Evolutionary conservation across 192 early-diverging fungal species (phyloP).

Genomic region (Gigaspora rosea): DNA sequence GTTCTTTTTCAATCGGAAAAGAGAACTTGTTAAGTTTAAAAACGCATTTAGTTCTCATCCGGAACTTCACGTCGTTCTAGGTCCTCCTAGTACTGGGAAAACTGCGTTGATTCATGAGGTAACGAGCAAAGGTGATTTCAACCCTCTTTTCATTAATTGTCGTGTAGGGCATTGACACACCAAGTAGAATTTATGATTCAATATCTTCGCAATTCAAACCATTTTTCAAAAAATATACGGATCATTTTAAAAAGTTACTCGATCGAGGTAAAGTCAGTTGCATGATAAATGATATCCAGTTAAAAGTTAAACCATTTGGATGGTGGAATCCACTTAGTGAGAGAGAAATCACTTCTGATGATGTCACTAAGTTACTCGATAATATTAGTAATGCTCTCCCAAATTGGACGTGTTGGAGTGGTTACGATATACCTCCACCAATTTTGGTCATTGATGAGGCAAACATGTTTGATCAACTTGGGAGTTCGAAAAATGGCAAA

Average conservation of each 20-base stretch:
- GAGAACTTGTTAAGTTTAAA: conserved; percentile 9
- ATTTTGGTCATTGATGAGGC: conserved; percentile 19
- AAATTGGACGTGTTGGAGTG: neutral
- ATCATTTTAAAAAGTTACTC: neutral
- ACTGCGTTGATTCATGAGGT: neutral
- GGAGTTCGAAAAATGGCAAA: neutral
- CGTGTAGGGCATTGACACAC: neutral
- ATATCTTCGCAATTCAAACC: neutral
- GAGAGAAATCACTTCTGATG: neutral
- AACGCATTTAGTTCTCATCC: neutral
- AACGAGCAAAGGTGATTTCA: neutral
- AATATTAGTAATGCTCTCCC: neutral
- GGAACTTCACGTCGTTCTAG: conserved; percentile 7
- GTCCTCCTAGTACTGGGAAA: conserved; percentile 16
- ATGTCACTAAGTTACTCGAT: neutral
- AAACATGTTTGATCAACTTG: neutral
- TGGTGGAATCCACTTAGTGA: neutral
- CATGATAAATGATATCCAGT: neutral
- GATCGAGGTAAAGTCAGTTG: neutral
- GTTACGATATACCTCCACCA: neutral
- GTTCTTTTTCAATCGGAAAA: neutral
- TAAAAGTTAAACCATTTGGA: conserved; percentile 4
- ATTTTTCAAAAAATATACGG: neutral
- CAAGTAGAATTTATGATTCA: neutral
- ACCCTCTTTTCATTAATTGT: neutral